Percentiles rank a stretch among this genome's conserved stretches.
Conservation (phyloP, 768 basidiomycete species). For the Chalciporus pseudorubinellus region DNA sequence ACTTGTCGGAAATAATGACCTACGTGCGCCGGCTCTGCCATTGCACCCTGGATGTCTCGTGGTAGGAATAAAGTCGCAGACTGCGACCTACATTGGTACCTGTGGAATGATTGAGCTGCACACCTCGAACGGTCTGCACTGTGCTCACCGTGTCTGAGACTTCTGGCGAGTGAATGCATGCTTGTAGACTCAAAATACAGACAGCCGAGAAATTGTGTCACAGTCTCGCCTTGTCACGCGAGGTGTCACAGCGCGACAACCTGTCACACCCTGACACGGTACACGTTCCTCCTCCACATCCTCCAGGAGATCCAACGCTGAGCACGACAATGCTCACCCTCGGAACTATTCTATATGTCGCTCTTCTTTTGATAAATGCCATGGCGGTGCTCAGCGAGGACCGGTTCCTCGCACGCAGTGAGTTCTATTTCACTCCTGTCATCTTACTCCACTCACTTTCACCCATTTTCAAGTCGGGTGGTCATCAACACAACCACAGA, state of each 20-base stretch:
- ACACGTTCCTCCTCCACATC: slow-evolving; percentile 13
- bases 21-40: slow-evolving; percentile 47
- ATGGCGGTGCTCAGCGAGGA: slow-evolving; percentile 96
- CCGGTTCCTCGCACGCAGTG: slow-evolving; percentile 90
- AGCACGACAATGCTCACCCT: slow-evolving; percentile 50
- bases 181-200: slow-evolving; percentile 9
- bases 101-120: slow-evolving; percentile 10
- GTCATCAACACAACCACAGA: slow-evolving; percentile 67
- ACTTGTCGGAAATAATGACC: slow-evolving; percentile 15
- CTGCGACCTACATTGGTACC: slow-evolving; percentile 9
- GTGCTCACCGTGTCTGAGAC: slow-evolving; percentile 26
- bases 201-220: slow-evolving; percentile 18
- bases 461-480: slow-evolving; percentile 69
- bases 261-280: slow-evolving; percentile 16
- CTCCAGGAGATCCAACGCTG: slow-evolving; percentile 11
- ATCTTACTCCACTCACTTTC: slow-evolving; percentile 15
- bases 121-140: not conserved
- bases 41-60: slow-evolving; percentile 23
- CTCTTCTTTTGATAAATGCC: slow-evolving; percentile 87
- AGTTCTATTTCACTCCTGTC: slow-evolving; percentile 30
- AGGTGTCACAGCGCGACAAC: slow-evolving; percentile 14
- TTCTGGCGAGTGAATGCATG: slow-evolving; percentile 29
- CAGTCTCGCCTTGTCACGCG: slow-evolving; percentile 13
- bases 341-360: slow-evolving; percentile 79
- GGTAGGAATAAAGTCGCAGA: slow-evolving; percentile 9